A percentile compares a stretch with the other conserved stretches of the same genome.
Evolutionary conservation across 179 eudicot genomes (phyloP).

Genomic region (Nepenthes alata): DNA sequence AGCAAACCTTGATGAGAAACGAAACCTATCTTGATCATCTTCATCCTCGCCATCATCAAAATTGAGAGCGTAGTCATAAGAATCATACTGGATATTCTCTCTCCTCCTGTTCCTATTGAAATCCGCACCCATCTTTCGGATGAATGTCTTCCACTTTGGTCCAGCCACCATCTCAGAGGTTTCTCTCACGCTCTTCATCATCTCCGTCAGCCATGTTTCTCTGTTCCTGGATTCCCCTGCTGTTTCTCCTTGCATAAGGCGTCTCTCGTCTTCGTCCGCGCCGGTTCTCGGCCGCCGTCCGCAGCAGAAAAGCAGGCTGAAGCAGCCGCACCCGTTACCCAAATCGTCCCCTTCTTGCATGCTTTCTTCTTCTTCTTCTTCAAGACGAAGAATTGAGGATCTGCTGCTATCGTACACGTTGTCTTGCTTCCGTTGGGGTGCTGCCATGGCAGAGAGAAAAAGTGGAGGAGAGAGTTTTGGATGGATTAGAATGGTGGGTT

Average conservation of each 20-base stretch:
- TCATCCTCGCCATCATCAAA: constrained; percentile 34
- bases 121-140: constrained; percentile 37
- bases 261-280: constrained; percentile 7
- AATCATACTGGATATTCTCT: constrained; percentile 35
- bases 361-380: neutral
- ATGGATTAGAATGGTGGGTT: too few relatives aligned
- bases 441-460: neutral
- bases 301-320: constrained; percentile 18
- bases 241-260: constrained; percentile 15
- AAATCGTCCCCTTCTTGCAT: constrained; percentile 13
- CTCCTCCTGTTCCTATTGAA: constrained; percentile 9
- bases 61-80: constrained; percentile 55
- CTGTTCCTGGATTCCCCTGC: neutral
- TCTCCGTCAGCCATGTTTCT: constrained; percentile 28
- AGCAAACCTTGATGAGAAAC: constrained; percentile 32
- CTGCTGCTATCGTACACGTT: neutral
- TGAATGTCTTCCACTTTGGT: constrained; percentile 73
- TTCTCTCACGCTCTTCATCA: constrained; percentile 29
- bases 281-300: neutral
- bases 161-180: constrained; percentile 62
- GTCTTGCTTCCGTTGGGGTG: too few relatives aligned
- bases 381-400: too few relatives aligned
- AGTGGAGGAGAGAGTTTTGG: neutral
- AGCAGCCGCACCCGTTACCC: constrained; percentile 27
- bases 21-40: constrained; percentile 22